Base-by-base conservation (phyloP, 1,284 basidiomycete species). In the Quambalaria eucalypti region DNA sequence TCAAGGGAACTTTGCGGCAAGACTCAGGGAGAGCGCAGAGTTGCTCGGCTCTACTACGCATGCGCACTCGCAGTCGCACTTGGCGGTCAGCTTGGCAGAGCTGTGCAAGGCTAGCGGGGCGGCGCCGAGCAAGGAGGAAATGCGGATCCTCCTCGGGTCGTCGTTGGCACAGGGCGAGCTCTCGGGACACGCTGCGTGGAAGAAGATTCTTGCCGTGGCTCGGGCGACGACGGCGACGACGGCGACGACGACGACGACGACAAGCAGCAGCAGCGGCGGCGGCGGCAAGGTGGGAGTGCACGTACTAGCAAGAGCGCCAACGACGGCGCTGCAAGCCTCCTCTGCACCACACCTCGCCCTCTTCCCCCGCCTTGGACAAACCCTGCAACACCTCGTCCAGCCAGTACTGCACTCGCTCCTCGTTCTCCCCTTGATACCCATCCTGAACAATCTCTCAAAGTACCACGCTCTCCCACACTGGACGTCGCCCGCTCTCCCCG, bases 401-500 rank as follows among this genome's bases (percentile, higher is more conserved):
- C 42, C 85, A 0, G 85, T 86, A 46, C 92, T 97, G 68, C 76
- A 79, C 4, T 83, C 86, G 54, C 80, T 95, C 12, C 88, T 90
- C 71, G 80, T 82, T 52, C 87, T 86, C 16, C 87, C 96, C 63
- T 80, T 96, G 28, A 83, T 86, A 0, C 92, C 93, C 0, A 80
- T 97, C n/a, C 80, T 85, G 36, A 81, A 82, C 26, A 85, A 88
- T 58, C 83, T 98, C 31, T 77, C 81, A 7, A 75, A 80, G 0
- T 98, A 97, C 73, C 79, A 89, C 0, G 77, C 81, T 0, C 80
- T 85, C 0, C 66, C 87, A 0, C 74, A 84, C 12, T 96, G 91
- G 90, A 78, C 81, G 3, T 49, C 68, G 40, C 42, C 57, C 57
- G 46, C 63, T 51, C 51, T 61, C 48, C 54, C 66, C 8, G 60